A percentile compares a stretch with the other conserved stretches of the same genome.
Conservation (phyloP, 73 alveolate genomes). For the Paramecium caudatum region DNA sequence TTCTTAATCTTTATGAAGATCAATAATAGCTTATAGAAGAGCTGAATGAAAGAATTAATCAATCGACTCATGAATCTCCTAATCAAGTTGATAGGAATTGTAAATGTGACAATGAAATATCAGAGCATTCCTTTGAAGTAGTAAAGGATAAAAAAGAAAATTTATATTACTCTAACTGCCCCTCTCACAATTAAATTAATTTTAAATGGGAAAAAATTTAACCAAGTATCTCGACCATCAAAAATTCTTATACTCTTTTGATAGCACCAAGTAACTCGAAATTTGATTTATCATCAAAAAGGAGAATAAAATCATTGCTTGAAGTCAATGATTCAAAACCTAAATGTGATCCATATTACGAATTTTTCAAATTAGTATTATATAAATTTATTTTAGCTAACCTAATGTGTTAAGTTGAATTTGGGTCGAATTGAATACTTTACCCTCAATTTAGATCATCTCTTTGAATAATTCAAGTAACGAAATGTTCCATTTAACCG, state of each 20-base stretch:
- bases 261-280: neutral
- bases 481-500: neutral
- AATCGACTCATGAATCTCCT: no score
- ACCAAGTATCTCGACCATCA: slow-evolving; percentile 10
- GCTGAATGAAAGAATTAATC: neutral
- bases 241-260: neutral
- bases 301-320: neutral
- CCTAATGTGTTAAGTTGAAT: slow-evolving; percentile 23
- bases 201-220: slow-evolving; percentile 23
- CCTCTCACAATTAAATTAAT: slow-evolving; percentile 16
- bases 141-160: neutral
- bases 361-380: slow-evolving; percentile 40
- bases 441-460: neutral
- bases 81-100: no score
- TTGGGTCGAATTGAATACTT: neutral
- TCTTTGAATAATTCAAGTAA: neutral
- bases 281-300: neutral
- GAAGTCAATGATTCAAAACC: neutral
- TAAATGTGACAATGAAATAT: no score
- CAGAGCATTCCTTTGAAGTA: no score
- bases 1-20: neutral
- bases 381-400: neutral
- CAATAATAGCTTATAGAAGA: neutral
- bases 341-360: slow-evolving; percentile 50
- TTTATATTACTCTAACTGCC: neutral